Base-by-base conservation (phyloP, 1,284 basidiomycete genomes). In the Uromyces viciae-fabae region DNA sequence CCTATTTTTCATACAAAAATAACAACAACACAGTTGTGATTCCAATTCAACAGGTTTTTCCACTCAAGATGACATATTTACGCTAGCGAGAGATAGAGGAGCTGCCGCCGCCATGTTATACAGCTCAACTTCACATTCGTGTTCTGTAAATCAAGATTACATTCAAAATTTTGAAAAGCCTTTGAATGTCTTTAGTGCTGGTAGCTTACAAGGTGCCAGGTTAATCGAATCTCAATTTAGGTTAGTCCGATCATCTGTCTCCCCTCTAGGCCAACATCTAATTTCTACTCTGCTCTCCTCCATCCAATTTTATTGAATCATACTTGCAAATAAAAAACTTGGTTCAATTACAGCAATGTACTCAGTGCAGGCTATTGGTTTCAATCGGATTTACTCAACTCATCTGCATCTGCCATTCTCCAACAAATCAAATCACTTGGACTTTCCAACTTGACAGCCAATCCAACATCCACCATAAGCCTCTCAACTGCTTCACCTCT, bases 11-110 rank as follows among this genome's bases (percentile, higher is more conserved):
- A 17, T 9, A 31, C 17, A 36, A 3, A 52, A 52, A 66, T 7
- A 49, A 31, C 49, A 3, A 7, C 3, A 11, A 33, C 19, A 38
- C 9, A 81, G 78, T 22, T 81, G 78, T 38, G 78, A 81, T 66
- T 58, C 78, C 3, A 81, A 81, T 81, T 66, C 72, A 17, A 56
- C 82, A 15, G 25, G 22, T 68, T 74, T 22, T 60, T 71, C 64
- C 5, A 46, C 74, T 60, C 17, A 17, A 3, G 38, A 77, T 85
- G 93, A 95, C 85, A 90, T 94, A 75, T 94, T 95, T 86, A 93
- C 92, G 0, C 87, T 93, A 54, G 93, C 92, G 15, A 87, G 89
- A 60, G 90, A 92, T 83, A 88, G 90, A 80, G 94, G 94, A 5
- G 94, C 94, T 0, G 89, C 90, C 36, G 91, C 92, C 60, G 93